Conservation (phyloP, 495 filamentous ascomycete genomes). For the Viridothelium virens region DNA sequence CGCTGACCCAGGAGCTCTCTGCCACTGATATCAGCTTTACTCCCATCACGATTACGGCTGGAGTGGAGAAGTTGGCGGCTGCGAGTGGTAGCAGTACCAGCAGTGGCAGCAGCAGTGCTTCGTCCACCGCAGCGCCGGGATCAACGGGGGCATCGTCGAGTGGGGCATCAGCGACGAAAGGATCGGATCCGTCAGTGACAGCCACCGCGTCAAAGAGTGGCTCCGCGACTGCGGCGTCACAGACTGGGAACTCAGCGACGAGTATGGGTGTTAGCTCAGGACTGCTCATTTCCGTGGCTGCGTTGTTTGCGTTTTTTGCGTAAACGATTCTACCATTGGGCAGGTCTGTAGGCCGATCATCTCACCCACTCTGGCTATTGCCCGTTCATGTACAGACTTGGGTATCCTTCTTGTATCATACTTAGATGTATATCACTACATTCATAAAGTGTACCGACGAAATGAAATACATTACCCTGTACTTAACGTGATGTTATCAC, state of each 20-base stretch:
- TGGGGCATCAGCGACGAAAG: background rate
- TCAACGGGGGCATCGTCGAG: background rate
- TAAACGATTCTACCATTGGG: background rate
- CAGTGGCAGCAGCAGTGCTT: no score
- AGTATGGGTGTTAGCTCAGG: background rate
- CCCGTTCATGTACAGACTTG: background rate
- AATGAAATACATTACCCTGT: background rate
- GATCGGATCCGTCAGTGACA: background rate
- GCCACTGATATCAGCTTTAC: background rate
- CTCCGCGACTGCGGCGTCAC: background rate
- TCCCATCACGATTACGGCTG: background rate
- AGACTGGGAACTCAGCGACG: background rate
- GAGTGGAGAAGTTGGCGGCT: background rate
- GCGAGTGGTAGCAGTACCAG: no score
- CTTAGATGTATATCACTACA: background rate
- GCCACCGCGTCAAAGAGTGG: slow-evolving; percentile 2
- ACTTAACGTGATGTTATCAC: background rate
- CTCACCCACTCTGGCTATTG: no score
- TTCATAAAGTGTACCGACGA: background rate
- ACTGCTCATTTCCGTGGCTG: background rate
- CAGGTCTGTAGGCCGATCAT: background rate
- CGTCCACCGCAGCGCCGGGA: background rate
- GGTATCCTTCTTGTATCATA: slow-evolving; percentile 6
- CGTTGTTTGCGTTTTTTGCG: background rate
- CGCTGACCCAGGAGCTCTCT: background rate